These are phyloP conservation scores for Cyclotella baltica DNA, from an alignment of 108 stramenopile species.

Conservation along the genomic window DNA sequence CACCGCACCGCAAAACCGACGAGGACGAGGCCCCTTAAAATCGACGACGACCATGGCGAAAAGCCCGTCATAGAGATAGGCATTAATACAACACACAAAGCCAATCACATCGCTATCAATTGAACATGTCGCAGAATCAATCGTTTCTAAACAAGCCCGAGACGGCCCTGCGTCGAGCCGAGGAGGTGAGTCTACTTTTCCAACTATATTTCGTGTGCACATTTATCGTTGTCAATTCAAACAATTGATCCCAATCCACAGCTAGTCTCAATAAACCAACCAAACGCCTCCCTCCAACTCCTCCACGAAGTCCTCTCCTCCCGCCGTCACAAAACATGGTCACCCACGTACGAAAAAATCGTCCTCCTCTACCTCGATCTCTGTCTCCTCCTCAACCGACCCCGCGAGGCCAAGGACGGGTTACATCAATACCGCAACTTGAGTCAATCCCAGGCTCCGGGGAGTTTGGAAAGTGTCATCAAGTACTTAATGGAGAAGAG, in stretches of 20 bases:
- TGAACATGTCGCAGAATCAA: slow-evolving; percentile 22
- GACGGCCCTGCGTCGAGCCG: slow-evolving; percentile 22
- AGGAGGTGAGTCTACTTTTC: slow-evolving; percentile 16
- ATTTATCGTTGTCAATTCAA: background rate
- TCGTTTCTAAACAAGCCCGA: slow-evolving; percentile 25
- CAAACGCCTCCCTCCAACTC: slow-evolving; percentile 67
- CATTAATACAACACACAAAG: too few species aligned
- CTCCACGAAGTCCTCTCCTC: slow-evolving; percentile 83
- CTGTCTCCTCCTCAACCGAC: slow-evolving; percentile 87
- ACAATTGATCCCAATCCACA: too few species aligned
- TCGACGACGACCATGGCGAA: too few species aligned
- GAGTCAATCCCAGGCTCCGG: slow-evolving; percentile 91
- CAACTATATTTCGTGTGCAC: background rate
- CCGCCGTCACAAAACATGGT: slow-evolving; percentile 92
- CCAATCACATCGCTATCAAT: too few species aligned
- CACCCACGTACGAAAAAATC: slow-evolving; percentile 93
- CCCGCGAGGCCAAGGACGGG: slow-evolving; percentile 97
- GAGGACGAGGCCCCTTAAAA: too few species aligned
- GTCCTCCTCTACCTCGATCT: slow-evolving; percentile 94
- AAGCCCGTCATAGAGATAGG: too few species aligned
- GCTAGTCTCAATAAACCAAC: slow-evolving; percentile 71
- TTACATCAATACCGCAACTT: slow-evolving; percentile 98
- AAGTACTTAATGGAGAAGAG: slow-evolving; percentile 86
- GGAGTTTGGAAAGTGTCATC: slow-evolving; percentile 94
- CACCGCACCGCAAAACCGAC: too few species aligned